Base-by-base conservation (phyloP, 2,329 filamentous ascomycete genomes). In the Plectosphaerella cucumerina region DNA sequence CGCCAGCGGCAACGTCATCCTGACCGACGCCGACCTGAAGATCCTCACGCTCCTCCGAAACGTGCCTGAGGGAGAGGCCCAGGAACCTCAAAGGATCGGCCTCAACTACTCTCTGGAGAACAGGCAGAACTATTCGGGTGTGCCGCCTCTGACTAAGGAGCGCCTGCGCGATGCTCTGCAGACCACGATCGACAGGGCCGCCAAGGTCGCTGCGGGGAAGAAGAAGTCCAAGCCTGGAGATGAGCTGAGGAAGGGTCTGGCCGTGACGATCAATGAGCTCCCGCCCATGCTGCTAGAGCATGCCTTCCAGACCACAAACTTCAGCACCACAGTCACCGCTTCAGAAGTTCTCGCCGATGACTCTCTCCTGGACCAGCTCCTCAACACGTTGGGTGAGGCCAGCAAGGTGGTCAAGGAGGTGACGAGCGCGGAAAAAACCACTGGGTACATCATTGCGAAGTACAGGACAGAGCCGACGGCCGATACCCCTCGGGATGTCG, bases 211-310 rank as follows among this genome's bases (percentile, higher is more conserved):
- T 4, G 72, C 72, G 0, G 71, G 69, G 58, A 93, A 91, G 66
- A 82, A 83, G 52, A 88, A 85, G 73, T 84, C 82, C 60, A 93
- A 90, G 66, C 76, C 80, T 1, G 86, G 85, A 5, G 88, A 93
- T 66, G 84, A 85, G 50, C 62, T 97, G 56, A 82, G 90, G 51
- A 92, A 88, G 66, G 87, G 89, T 3, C 70, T 99, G 48, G 90
- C 90, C 0, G 81, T 87, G 12, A 89, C 88, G 1, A 93, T 97
- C 50, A 89, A 88, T 0, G 94, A 99, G 65, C 84, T 93, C 50
- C 91, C 94, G 2, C 92, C 94, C 0, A 82, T 94, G 50, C 71
- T 99, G 6, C 77, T 97, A 17, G 93, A 97, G 54, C 92, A 97
- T 72, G 86, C 85, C 2, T 82, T 99, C 63, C 79, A 84, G 33